Evolutionary conservation across 495 filamentous ascomycete species (phyloP).

Genomic region (Lophium mytilinum): DNA sequence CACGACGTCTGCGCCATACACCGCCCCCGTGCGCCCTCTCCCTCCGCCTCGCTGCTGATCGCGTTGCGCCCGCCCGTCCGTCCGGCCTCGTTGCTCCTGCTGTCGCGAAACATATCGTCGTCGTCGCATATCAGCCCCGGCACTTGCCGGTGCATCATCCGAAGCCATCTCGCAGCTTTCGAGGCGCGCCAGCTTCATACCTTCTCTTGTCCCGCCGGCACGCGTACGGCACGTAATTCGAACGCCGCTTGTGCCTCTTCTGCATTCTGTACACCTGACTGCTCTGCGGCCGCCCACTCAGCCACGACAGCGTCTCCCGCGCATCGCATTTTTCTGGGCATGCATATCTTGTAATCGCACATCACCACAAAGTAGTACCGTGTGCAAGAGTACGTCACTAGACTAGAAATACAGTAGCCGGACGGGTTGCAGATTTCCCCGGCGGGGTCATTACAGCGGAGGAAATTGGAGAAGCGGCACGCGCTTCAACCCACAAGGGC

Average conservation of each 20-base stretch:
- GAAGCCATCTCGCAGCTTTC: no score
- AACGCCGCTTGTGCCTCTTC: background rate
- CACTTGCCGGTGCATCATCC: constrained; percentile 11
- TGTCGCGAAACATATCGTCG: background rate
- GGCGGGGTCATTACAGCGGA: background rate
- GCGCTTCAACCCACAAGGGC: background rate
- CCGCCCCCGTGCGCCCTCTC: background rate
- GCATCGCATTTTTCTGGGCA: background rate
- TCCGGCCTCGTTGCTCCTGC: background rate
- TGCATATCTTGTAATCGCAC: constrained; percentile 1
- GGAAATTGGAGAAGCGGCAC: no score
- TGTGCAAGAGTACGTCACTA: background rate
- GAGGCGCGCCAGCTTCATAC: no score
- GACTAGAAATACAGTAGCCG: background rate
- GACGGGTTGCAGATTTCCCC: background rate
- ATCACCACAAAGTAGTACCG: background rate
- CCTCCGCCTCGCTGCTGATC: background rate
- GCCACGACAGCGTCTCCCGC: background rate
- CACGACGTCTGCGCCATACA: constrained; percentile 7
- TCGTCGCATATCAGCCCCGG: constrained; percentile 23
- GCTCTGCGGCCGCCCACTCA: background rate
- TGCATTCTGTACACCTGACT: background rate
- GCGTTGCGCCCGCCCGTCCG: constrained; percentile 8
- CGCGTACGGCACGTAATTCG: background rate
- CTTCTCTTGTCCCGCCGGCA: background rate